These are phyloP conservation scores for Amorphotheca resinae DNA, from an alignment of 495 filamentous ascomycete species.

Conservation along the genomic window DNA sequence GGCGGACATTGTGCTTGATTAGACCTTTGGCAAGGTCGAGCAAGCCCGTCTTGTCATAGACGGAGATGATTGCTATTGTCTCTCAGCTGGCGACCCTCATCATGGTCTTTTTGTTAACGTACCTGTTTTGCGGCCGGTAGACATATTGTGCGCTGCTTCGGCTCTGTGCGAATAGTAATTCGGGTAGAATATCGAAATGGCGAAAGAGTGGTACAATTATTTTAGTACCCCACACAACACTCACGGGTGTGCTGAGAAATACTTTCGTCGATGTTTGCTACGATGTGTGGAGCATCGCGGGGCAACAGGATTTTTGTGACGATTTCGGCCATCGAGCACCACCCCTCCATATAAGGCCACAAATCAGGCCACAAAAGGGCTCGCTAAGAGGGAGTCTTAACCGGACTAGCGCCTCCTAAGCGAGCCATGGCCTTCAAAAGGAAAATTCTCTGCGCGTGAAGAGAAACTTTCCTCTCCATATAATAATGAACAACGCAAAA, in stretches of 20 bases:
- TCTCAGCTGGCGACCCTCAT: slow-evolving; percentile 4
- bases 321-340: neutral
- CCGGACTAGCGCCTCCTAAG: neutral
- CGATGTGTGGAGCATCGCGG: neutral
- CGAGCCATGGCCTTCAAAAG: neutral
- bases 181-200: no score
- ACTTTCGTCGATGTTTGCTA: no score
- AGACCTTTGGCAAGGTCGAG: slow-evolving; percentile 93
- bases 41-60: slow-evolving; percentile 97
- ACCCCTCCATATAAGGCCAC: neutral
- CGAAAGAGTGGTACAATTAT: no score
- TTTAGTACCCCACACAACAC: no score
- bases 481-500: slow-evolving; percentile 52
- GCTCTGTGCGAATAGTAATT: neutral
- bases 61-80: slow-evolving; percentile 73
- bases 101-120: slow-evolving; percentile 4
- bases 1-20: slow-evolving; percentile 75
- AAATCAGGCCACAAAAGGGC: neutral
- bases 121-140: slow-evolving; percentile 14
- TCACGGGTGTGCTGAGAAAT: no score
- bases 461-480: slow-evolving; percentile 4
- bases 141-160: slow-evolving; percentile 3
- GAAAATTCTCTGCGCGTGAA: neutral
- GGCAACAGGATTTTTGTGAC: neutral
- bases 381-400: neutral